Evolutionary conservation across 345 rosid species (phyloP), one percentile per base, ranked within the genome.

Genomic region (Brassica juncea): DNA sequence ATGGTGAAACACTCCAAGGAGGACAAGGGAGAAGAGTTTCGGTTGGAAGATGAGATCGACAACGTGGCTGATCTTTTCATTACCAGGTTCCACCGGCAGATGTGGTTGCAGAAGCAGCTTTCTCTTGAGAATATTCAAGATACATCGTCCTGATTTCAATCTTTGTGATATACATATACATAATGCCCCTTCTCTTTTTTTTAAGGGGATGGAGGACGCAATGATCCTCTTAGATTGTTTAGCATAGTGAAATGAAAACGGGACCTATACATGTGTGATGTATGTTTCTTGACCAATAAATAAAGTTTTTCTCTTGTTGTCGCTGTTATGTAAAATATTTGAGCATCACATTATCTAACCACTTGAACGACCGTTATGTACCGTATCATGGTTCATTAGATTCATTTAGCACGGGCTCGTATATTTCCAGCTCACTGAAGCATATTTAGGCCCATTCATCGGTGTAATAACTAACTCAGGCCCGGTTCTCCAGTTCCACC

Each of bases 41-140:
- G 64, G 39, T 77, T 94, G 72, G 97, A 94, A 81, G 96, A 90
- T 31, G 98, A 94, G 85, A 92, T 94, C 14, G 96, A 94, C 82
- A 83, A 57, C 23, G 89, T 86, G 9, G 97, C 97, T 0, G 98
- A 92, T 10, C 84, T 94, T 86, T 94, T 88, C 78, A 94, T 94
- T 10, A 80, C 44, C 52, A 84, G 90, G 55, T 91, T 94, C 69
- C 92, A 92, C 61, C 73, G 85, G 2, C 93, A 92, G 85, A 84
- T 90, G 74, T 82, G 86, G 91, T 49, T 94, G 76, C 98, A 94
- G 90, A 94, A 87, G 81, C 96, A 90, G 25, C 84, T 77, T 1
- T 94, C 95, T 60, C 55, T 80, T 2, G 83, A 71, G 49, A 65
- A 16, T 58, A 72, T 16, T 31, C 82, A 64, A 68, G 82, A 74